These are phyloP conservation scores for Boletus fagicola DNA, from an alignment of 768 basidiomycete genomes.

Conservation along the genomic window DNA sequence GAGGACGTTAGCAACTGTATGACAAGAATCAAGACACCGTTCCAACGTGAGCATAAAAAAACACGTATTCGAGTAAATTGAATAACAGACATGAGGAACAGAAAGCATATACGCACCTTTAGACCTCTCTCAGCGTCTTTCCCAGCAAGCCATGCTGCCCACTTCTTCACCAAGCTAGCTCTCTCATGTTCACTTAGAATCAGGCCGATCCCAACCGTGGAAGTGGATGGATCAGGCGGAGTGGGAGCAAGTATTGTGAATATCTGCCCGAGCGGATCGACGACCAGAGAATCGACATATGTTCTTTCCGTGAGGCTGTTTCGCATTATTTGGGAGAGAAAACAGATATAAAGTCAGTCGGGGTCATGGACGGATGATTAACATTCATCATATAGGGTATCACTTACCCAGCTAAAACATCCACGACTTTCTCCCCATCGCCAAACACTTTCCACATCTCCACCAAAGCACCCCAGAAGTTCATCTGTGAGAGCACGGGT, in stretches of 20 bases:
- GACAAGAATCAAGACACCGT: not conserved
- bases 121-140: conserved; percentile 69
- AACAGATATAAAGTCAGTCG: not conserved
- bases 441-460: conserved; percentile 29
- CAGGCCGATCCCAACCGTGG: not conserved
- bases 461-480: conserved; percentile 25
- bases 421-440: conserved; percentile 22
- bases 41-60: not conserved
- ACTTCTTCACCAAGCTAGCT: conserved; percentile 63
- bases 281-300: conserved; percentile 22
- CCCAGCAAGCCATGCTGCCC: conserved; percentile 79
- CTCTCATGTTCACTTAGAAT: conserved; percentile 36
- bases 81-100: not conserved
- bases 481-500: conserved; percentile 18
- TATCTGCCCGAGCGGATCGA: conserved; percentile 29
- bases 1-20: conserved; percentile 24
- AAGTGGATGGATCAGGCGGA: conserved; percentile 5
- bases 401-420: conserved; percentile 28
- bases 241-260: conserved; percentile 24
- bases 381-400: not conserved
- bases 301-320: conserved; percentile 29
- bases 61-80: not conserved
- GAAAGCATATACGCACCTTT: conserved; percentile 44
- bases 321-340: not conserved
- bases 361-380: not conserved